Evolutionary conservation across 352 stramenopile species (phyloP).

Genomic region (Phytophthora syringae): DNA sequence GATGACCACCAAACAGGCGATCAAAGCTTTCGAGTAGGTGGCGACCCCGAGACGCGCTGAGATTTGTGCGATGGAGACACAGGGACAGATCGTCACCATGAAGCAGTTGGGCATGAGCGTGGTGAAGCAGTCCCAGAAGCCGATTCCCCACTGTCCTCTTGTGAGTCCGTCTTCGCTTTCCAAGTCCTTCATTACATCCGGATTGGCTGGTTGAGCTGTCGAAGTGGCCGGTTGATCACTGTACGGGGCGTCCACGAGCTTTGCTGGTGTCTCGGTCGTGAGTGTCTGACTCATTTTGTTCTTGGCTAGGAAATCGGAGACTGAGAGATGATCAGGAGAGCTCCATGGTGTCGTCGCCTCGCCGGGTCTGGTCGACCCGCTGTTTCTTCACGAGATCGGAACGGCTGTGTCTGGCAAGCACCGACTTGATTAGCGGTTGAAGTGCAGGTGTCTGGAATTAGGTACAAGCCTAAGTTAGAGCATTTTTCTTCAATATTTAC

Average conservation of each 20-base stretch:
- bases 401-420: background rate
- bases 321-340: slow-evolving; percentile 7
- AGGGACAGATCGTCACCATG: slow-evolving; percentile 54
- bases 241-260: slow-evolving; percentile 24
- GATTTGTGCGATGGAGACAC: slow-evolving; percentile 54
- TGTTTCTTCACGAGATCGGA: background rate
- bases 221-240: slow-evolving; percentile 14
- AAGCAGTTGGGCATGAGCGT: slow-evolving; percentile 53
- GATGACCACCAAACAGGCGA: slow-evolving; percentile 33
- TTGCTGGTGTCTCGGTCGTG: slow-evolving; percentile 24
- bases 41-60: slow-evolving; percentile 43
- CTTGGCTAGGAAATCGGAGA: slow-evolving; percentile 17
- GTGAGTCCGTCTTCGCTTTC: slow-evolving; percentile 28
- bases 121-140: slow-evolving; percentile 53
- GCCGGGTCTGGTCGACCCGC: background rate
- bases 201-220: background rate
- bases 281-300: slow-evolving; percentile 26
- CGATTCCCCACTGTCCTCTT: slow-evolving; percentile 26
- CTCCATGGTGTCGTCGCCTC: background rate
- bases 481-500: too few relatives aligned
- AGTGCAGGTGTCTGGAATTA: too few relatives aligned
- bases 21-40: slow-evolving; percentile 36
- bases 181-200: slow-evolving; percentile 14
- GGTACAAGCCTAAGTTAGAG: too few relatives aligned
- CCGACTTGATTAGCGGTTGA: too few relatives aligned